Evolutionary conservation across 2,329 filamentous ascomycete genomes (phyloP).

Genomic region (Trichoderma sp.): DNA sequence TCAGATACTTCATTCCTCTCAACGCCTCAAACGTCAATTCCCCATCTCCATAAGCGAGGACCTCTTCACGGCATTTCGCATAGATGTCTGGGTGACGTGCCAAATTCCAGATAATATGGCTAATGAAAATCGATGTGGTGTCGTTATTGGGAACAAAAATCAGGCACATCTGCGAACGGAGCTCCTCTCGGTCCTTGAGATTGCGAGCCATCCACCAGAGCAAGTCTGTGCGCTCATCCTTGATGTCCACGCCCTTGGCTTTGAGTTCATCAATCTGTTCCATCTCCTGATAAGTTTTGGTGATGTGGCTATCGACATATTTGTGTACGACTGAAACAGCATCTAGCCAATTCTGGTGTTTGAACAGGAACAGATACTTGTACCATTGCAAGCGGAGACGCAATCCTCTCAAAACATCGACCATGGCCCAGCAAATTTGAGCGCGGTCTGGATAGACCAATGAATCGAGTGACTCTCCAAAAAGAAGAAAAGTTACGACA

Average conservation of each 20-base stretch:
- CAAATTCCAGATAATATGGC: background rate
- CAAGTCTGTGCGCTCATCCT: background rate
- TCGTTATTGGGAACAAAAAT: background rate
- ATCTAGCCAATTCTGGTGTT: background rate
- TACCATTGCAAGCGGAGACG: background rate
- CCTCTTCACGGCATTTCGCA: background rate
- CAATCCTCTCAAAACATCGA: background rate
- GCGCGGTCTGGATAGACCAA: background rate
- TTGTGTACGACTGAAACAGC: background rate
- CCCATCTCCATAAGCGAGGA: background rate
- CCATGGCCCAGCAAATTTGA: background rate
- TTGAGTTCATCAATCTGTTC: background rate
- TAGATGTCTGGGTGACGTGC: background rate
- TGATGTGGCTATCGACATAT: background rate
- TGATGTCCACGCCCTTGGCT: background rate
- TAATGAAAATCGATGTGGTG: background rate
- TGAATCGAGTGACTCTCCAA: background rate
- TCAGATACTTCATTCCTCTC: conserved; percentile 1
- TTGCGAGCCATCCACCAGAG: background rate
- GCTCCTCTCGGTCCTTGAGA: background rate
- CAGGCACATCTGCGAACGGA: background rate
- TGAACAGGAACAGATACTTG: background rate
- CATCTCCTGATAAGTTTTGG: background rate
- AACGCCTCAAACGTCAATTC: background rate
- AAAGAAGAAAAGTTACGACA: background rate